Conservation (phyloP, 176 grass and related monocot species). For the Zea luxurians region DNA sequence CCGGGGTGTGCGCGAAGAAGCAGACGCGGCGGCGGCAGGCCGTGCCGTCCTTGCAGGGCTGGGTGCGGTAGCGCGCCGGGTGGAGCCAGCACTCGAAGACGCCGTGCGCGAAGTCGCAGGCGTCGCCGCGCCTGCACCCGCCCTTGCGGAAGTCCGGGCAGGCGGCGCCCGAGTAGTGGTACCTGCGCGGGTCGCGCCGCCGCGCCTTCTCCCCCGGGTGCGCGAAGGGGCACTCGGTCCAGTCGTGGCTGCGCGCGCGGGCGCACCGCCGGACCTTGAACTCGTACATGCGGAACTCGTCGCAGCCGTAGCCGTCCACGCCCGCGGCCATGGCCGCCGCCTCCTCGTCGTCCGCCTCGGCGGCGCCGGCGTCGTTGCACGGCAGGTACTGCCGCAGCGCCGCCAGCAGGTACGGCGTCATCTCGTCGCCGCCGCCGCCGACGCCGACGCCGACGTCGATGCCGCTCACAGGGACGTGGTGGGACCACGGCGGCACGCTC, state of each 20-base stretch:
- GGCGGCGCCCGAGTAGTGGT: slow-evolving; percentile 85
- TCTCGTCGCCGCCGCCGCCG: slow-evolving; percentile 27
- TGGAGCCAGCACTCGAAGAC: slow-evolving; percentile 99
- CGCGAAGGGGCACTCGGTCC: slow-evolving; percentile 98
- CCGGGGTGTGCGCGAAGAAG: slow-evolving; percentile 91
- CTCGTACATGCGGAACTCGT: slow-evolving; percentile 99
- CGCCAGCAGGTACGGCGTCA: slow-evolving; percentile 52
- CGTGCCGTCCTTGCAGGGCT: slow-evolving; percentile 95
- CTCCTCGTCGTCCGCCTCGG: slow-evolving; percentile 19
- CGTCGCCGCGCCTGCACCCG: slow-evolving; percentile 79
- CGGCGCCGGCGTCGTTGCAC: slow-evolving; percentile 26
- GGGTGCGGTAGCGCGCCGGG: slow-evolving; percentile 85
- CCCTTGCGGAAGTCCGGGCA: slow-evolving; percentile 98
- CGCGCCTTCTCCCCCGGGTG: slow-evolving; percentile 95
- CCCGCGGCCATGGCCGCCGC: slow-evolving; percentile 34
- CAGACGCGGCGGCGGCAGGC: slow-evolving; percentile 84
- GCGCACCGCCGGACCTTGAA: slow-evolving; percentile 92
- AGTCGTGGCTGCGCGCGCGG: slow-evolving; percentile 79
- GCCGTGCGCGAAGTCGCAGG: slow-evolving; percentile 92
- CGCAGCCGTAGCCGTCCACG: slow-evolving; percentile 61
- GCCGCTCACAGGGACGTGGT: slow-evolving; percentile 45
- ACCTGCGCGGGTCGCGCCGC: slow-evolving; percentile 81
- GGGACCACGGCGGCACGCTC: slow-evolving; percentile 64
- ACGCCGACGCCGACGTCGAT: slow-evolving; percentile 32
- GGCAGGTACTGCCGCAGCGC: slow-evolving; percentile 58